Base-by-base conservation (phyloP, 306 rosid species). In the Quercus engelmannii region DNA sequence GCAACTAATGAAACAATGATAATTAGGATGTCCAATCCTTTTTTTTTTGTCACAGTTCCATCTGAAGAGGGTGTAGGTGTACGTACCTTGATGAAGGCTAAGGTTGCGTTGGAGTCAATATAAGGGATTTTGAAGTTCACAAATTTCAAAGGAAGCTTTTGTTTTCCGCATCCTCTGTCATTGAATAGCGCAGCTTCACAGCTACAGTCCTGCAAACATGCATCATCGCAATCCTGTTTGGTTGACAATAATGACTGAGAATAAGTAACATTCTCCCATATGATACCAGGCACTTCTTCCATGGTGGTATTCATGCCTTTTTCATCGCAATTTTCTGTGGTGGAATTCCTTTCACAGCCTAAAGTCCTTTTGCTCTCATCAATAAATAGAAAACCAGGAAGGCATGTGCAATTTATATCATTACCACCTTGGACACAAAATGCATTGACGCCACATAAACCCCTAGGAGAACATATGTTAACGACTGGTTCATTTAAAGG, bases 401-500 rank as follows among this genome's bases (percentile, higher is more conserved):
- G 35, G 12, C 68, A 61, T 4, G 13, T 26, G 19, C 68, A 61
- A 3, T 15, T 6, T 23, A 2, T 15, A 0, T 23, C 8, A 10
- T 11, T 8, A 7, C 46, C 33, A 23, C 1, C 15, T 10, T 1
- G 4, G 4, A 0, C 19, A 26, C 68, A 61, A 61, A 3, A 61
- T 12, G 18, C 35, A 25, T 5, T 61, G 17, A 61, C 1, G 18
- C 68, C 68, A 61, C 68, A 61, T 12, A 61, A 15, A 25, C 68
- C 68, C 35, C 13, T 23, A 23, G 68, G 68, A 6, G 0, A 0
- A 61, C 68, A 61, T 5, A 1, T 2, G 31, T 59, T 26, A 20
- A n/a, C 11, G 4, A 0, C 3, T 38, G 11, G 0, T 2, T 7
- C 0, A 38, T 2, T 0, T 38, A 8, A 8, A 59, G 15, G 2